Percentiles rank a stretch among this genome's conserved stretches.
Evolutionary conservation across 2,329 filamentous ascomycete genomes (phyloP).

Genomic region (Ascochyta rabiei): DNA sequence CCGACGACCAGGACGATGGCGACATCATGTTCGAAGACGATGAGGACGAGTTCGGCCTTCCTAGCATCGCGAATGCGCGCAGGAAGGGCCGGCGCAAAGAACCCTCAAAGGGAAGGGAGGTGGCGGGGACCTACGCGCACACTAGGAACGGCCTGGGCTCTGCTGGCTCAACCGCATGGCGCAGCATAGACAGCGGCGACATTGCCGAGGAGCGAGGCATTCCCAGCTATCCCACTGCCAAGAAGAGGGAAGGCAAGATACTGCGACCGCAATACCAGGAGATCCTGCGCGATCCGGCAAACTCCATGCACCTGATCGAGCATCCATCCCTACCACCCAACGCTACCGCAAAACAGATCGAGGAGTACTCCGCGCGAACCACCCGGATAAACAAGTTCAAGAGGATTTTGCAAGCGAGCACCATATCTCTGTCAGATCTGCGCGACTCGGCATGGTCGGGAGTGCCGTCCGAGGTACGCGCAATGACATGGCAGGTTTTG

Average conservation of each 20-base stretch:
- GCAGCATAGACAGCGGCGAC: constrained; percentile 82
- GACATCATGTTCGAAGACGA: constrained; percentile 86
- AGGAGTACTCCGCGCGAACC: constrained; percentile 85
- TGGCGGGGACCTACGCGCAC: constrained; percentile 39
- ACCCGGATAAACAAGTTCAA: constrained; percentile 99
- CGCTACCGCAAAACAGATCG: constrained; percentile 80
- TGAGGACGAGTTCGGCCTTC: constrained; percentile 93
- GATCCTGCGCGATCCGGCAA: constrained; percentile 83
- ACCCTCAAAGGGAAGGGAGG: constrained; percentile 53
- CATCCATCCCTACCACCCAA: constrained; percentile 77
- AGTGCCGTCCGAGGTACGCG: constrained; percentile 90
- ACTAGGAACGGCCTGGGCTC: constrained; percentile 25
- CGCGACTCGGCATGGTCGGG: constrained; percentile 91
- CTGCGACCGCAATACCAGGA: constrained; percentile 97
- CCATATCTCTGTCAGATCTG: constrained; percentile 83
- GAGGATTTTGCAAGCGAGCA: constrained; percentile 88
- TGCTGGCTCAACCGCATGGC: constrained; percentile 49
- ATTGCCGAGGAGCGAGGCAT: constrained; percentile 89
- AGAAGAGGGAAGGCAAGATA: constrained; percentile 93
- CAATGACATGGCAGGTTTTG: constrained; percentile 98
- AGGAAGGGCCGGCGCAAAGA: constrained; percentile 64
- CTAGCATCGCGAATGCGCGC: constrained; percentile 90
- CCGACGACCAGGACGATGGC: constrained; percentile 67
- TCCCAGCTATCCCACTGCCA: constrained; percentile 83
- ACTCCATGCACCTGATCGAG: constrained; percentile 91